Evolutionary conservation across 73 alveolate species (phyloP).

Genomic region (Paramecium tetraurelia): DNA sequence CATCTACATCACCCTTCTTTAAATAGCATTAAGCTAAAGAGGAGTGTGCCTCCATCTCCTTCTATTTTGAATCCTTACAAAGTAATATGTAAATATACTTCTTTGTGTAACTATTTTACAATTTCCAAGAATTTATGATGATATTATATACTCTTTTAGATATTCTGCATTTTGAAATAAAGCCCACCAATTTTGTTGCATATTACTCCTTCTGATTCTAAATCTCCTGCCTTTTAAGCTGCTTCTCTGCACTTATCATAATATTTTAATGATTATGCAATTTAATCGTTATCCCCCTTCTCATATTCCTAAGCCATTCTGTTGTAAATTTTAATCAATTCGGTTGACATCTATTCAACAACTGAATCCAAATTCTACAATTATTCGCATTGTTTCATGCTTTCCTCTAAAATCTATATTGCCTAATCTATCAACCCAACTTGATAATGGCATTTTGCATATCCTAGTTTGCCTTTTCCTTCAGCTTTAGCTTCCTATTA

Average conservation of each 20-base stretch:
- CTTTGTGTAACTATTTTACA: constrained; percentile 18
- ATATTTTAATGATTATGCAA: constrained; percentile 34
- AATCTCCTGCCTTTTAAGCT: constrained; percentile 59
- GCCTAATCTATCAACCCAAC: constrained; percentile 55
- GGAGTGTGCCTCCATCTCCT: constrained; percentile 61
- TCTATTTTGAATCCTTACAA: constrained; percentile 47
- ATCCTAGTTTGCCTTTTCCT: constrained; percentile 59
- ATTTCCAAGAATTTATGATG: constrained; percentile 53
- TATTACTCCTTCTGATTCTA: constrained; percentile 56
- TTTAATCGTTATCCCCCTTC: constrained; percentile 48
- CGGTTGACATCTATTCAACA: constrained; percentile 52
- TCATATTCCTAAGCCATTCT: constrained; percentile 59
- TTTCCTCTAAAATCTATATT: constrained; percentile 35
- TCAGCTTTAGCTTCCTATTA: constrained; percentile 22
- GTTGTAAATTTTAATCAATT: constrained; percentile 49
- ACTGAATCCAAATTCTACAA: neutral
- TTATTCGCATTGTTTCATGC: constrained; percentile 53
- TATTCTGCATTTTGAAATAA: constrained; percentile 18
- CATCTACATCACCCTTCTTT: constrained; percentile 38
- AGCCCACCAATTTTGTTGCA: constrained; percentile 55
- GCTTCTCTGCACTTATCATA: constrained; percentile 62
- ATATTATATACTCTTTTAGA: constrained; percentile 43
- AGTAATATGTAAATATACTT: neutral
- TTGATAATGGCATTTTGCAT: constrained; percentile 53
- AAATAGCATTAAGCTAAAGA: constrained; percentile 56